Conservation (phyloP, 345 rosid species). For the Ailanthus altissimus region DNA sequence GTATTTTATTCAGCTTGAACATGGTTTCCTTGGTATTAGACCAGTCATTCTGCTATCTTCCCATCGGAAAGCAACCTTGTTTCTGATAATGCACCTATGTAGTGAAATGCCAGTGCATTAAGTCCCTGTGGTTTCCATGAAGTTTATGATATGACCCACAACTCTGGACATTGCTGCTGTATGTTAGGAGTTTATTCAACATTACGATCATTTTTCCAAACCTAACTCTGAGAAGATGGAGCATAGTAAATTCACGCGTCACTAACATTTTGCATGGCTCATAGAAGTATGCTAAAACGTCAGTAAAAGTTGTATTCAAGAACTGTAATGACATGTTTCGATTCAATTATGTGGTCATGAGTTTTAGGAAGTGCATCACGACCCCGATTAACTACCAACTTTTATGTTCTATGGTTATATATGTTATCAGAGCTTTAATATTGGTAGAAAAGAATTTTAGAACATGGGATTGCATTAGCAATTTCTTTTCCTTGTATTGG, state of each 20-base stretch:
- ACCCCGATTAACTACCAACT: not conserved
- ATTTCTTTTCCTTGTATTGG: not conserved
- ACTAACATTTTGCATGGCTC: not conserved
- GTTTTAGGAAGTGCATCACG: not conserved
- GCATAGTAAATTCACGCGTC: not conserved
- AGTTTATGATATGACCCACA: not conserved
- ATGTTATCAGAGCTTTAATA: not conserved
- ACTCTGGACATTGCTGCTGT: not conserved
- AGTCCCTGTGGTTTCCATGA: not conserved
- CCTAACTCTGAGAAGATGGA: not conserved
- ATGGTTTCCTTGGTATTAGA: not conserved
- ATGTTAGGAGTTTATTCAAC: not conserved
- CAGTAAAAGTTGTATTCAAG: not conserved
- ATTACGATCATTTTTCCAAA: not conserved
- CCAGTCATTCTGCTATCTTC: not conserved
- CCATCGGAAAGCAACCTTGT: conserved; percentile 7
- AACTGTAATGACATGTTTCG: not conserved
- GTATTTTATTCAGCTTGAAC: not conserved
- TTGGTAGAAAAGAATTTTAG: not conserved
- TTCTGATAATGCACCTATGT: not conserved
- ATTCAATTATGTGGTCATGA: not conserved
- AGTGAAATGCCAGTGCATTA: not conserved
- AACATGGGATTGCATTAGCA: not conserved
- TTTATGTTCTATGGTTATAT: not conserved
- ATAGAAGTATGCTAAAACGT: not conserved